phyloP scores from a whole-genome alignment of 148 eudicot species.

The Camellia granthamiana region DNA sequence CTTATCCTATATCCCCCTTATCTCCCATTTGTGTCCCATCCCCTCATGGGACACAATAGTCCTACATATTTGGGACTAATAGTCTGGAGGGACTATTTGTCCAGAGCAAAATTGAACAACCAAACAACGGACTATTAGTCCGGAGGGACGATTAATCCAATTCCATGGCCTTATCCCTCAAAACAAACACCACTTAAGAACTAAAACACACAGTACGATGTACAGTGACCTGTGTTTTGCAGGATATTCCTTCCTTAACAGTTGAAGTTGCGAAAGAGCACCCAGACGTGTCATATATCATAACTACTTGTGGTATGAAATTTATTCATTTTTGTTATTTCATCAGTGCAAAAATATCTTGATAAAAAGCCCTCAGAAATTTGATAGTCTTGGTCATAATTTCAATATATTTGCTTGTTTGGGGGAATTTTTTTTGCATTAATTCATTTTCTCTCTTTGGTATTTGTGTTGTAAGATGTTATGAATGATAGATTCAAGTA shows the following conservation, averaged over 20 bases:
- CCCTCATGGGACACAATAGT: too few relatives aligned
- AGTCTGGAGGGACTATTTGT: too few relatives aligned
- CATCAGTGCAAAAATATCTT: not conserved
- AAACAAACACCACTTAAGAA: too few relatives aligned
- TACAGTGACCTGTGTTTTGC: conserved; percentile 2
- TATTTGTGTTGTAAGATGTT: conserved; percentile 55
- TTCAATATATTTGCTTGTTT: not conserved
- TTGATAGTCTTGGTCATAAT: not conserved
- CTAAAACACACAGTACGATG: not conserved
- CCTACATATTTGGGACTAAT: too few relatives aligned
- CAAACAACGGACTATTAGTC: too few relatives aligned
- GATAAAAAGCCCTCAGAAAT: not conserved
- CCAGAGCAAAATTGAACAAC: too few relatives aligned
- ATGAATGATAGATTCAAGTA: conserved; percentile 73
- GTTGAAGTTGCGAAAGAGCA: conserved; percentile 86
- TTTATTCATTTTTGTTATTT: not conserved
- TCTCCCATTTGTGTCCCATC: too few relatives aligned
- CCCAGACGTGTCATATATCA: conserved; percentile 69
- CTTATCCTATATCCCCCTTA: too few relatives aligned
- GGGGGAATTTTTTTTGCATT: not conserved
- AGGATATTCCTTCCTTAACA: conserved; percentile 93
- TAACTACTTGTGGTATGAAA: conserved; percentile 74
- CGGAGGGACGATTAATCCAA: too few relatives aligned
- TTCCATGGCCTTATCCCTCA: too few relatives aligned
- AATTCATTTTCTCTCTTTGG: not conserved